A percentile compares a stretch with the other conserved stretches of the same genome.
phyloP scores from a whole-genome alignment of 768 basidiomycete genomes.

The Trametes cinnabarina region DNA sequence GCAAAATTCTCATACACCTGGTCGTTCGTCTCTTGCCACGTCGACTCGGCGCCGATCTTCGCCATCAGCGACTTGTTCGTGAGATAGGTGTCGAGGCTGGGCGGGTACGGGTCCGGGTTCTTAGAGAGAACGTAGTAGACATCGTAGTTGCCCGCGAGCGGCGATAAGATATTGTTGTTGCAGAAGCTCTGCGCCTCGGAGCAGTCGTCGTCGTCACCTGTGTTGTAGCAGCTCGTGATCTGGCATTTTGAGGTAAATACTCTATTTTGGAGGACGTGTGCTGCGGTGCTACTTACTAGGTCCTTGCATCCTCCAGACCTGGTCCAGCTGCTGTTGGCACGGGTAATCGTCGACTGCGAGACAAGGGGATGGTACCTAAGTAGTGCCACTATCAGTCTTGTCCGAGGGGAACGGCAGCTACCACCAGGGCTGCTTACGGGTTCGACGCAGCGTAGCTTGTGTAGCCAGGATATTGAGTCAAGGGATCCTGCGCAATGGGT shows the following conservation, averaged over 20 bases:
- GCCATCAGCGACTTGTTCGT: slow-evolving; percentile 28
- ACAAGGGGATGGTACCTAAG: slow-evolving; percentile 51
- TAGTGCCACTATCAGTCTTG: neutral
- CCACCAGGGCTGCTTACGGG: slow-evolving; percentile 27
- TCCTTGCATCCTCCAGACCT: slow-evolving; percentile 47
- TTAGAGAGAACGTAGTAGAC: slow-evolving; percentile 49
- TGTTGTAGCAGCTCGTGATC: slow-evolving; percentile 53
- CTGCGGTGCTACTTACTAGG: slow-evolving; percentile 30
- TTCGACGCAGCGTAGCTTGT: slow-evolving; percentile 54
- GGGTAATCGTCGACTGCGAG: slow-evolving; percentile 37
- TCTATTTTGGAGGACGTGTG: neutral
- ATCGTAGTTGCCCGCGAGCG: slow-evolving; percentile 55
- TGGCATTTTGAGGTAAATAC: slow-evolving; percentile 18
- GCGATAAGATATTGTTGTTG: slow-evolving; percentile 52
- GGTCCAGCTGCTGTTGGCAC: slow-evolving; percentile 45
- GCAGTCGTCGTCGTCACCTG: slow-evolving; percentile 47
- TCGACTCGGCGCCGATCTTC: slow-evolving; percentile 44
- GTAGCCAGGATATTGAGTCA: slow-evolving; percentile 58
- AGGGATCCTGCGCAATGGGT: slow-evolving; percentile 29
- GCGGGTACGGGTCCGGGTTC: slow-evolving; percentile 50
- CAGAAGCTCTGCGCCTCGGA: slow-evolving; percentile 57
- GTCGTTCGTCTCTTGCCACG: slow-evolving; percentile 41
- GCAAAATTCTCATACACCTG: slow-evolving; percentile 49
- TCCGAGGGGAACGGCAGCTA: no score
- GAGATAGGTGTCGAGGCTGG: slow-evolving; percentile 35